Evolutionary conservation across 331 rosid species (phyloP).

Genomic region (Erythrophleum ivorense): DNA sequence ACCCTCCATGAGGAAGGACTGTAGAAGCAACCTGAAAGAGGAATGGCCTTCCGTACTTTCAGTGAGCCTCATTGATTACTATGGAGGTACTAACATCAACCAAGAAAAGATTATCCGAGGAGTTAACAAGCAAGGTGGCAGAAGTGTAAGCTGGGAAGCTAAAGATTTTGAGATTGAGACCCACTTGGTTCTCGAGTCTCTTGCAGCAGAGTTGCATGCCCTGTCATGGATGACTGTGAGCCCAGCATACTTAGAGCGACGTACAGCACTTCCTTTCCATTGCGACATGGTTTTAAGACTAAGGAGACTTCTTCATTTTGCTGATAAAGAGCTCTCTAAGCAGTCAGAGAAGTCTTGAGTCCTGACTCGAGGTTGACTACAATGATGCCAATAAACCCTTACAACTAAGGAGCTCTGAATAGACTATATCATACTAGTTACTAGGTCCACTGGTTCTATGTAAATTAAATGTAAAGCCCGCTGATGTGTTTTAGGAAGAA

Average conservation of each 20-base stretch:
- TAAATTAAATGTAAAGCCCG: constrained; percentile 53
- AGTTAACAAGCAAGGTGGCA: constrained; percentile 66
- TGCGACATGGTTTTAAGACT: constrained; percentile 99
- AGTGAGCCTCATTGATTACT: constrained; percentile 89
- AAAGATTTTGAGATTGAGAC: constrained; percentile 79
- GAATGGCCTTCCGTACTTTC: constrained; percentile 95
- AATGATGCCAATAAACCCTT: constrained; percentile 30
- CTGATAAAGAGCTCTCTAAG: constrained; percentile 85
- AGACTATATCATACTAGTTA: constrained; percentile 45
- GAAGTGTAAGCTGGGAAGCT: constrained; percentile 70
- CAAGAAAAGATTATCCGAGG: constrained; percentile 78
- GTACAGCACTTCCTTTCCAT: constrained; percentile 90
- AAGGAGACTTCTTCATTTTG: constrained; percentile 93
- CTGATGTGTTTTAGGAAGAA: constrained; percentile 47
- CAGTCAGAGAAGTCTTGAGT: constrained; percentile 68
- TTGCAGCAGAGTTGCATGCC: constrained; percentile 96
- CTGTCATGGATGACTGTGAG: constrained; percentile 97
- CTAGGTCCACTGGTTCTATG: constrained; percentile 37
- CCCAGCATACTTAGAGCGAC: constrained; percentile 90
- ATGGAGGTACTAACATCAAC: constrained; percentile 70
- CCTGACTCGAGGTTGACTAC: constrained; percentile 28
- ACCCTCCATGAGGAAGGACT: constrained; percentile 90
- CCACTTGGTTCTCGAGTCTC: constrained; percentile 83
- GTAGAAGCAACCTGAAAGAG: constrained; percentile 76
- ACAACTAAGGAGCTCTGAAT: constrained; percentile 34